Conservation (phyloP, 176 grass and related monocot species). For the Carex pumila region DNA sequence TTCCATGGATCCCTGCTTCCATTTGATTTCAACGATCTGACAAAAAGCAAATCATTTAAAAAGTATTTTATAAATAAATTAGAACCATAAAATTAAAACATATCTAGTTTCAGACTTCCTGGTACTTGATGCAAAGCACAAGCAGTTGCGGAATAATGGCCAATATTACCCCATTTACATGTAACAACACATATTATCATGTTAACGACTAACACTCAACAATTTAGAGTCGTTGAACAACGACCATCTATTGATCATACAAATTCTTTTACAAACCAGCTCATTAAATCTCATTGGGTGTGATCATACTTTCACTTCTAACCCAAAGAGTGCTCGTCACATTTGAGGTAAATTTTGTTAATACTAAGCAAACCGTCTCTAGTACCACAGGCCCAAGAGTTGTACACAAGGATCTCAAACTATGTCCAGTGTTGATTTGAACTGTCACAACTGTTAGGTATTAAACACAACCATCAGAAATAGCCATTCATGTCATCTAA, state of each 20-base stretch:
- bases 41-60: conserved; percentile 13
- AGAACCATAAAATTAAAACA: not conserved
- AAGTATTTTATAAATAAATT: not conserved
- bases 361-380: not conserved
- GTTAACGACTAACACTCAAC: not conserved
- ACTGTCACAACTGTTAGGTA: not conserved
- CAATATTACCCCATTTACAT: not conserved
- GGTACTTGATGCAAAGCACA: not conserved
- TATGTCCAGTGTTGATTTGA: not conserved
- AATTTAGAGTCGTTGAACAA: not conserved
- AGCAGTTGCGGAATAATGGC: not conserved
- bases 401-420: not conserved
- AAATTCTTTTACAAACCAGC: not conserved
- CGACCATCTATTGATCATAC: not conserved
- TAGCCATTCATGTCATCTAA: not conserved
- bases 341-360: not conserved
- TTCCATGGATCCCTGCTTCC: conserved; percentile 43
- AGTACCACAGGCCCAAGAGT: not conserved
- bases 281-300: not conserved
- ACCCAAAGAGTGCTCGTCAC: not conserved
- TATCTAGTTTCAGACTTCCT: not conserved
- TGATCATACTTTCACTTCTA: not conserved
- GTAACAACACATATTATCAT: not conserved
- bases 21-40: conserved; percentile 46
- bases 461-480: not conserved